Evolutionary conservation across 352 stramenopile species (phyloP).

Genomic region (Pythium myriotylum): DNA sequence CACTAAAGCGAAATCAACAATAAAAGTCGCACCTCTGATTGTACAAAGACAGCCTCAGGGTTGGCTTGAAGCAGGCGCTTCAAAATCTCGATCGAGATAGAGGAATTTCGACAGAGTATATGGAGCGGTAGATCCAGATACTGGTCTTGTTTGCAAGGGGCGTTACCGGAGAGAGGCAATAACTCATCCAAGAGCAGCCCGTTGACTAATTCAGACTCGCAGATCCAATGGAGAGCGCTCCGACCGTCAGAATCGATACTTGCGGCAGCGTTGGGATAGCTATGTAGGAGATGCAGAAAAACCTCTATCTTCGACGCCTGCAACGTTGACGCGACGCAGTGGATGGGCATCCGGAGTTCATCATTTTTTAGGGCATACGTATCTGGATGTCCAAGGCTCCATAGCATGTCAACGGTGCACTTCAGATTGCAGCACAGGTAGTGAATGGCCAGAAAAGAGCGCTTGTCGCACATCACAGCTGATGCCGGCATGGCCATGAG

Average conservation of each 20-base stretch:
- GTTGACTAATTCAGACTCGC: slow-evolving; percentile 34
- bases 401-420: slow-evolving; percentile 49
- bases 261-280: slow-evolving; percentile 32
- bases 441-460: slow-evolving; percentile 51
- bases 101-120: slow-evolving; percentile 49
- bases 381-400: slow-evolving; percentile 34
- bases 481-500: slow-evolving; percentile 37
- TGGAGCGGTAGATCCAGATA: slow-evolving; percentile 60
- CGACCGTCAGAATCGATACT: slow-evolving; percentile 46
- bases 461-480: slow-evolving; percentile 43
- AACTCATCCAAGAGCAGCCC: slow-evolving; percentile 24
- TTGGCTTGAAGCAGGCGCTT: slow-evolving; percentile 32
- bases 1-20: no score
- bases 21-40: slow-evolving; percentile 32
- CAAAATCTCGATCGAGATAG: slow-evolving; percentile 34
- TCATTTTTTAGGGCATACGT: slow-evolving; percentile 45
- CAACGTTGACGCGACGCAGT: slow-evolving; percentile 38
- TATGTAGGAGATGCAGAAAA: slow-evolving; percentile 43
- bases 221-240: slow-evolving; percentile 64
- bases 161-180: slow-evolving; percentile 23
- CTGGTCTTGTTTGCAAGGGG: slow-evolving; percentile 10
- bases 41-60: slow-evolving; percentile 33
- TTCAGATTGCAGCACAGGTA: slow-evolving; percentile 47
- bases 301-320: slow-evolving; percentile 32
- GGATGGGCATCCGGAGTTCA: slow-evolving; percentile 37